Evolutionary conservation across 2,329 filamentous ascomycete genomes (phyloP), one percentile per base, ranked within the genome.

Genomic region (Arachnomyces sp.): DNA sequence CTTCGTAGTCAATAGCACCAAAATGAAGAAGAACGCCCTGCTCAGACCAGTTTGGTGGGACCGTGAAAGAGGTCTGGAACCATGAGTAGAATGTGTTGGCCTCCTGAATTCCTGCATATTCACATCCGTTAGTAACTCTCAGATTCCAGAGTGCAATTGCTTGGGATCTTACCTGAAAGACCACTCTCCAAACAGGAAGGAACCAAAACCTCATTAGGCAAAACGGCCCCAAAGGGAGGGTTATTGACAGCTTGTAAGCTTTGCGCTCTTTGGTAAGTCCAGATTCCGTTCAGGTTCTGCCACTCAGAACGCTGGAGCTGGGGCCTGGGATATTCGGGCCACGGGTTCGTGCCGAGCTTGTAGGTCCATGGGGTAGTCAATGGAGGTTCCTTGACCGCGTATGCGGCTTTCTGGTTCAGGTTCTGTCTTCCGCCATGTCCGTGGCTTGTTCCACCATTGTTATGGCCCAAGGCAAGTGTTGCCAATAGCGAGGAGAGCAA

Each of bases 111-210:
- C 58, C 58, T 61, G 37, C 15, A 11, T 9, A 31, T 25, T 25
- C 20, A 25, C 20, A 9, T 25, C 20, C 20, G 9, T 25, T 25
- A 25, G 9, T 25, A 25, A 25, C 20, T n/a, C 20, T 25, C 20
- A 25, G 20, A 25, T 5, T 25, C 20, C n/a, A 25, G 9, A 25
- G 9, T 25, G 9, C 20, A 5, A 25, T 25, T n/a, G 13, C 13
- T 2, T 20, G 34, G n/a, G 17, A 20, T 7, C 34, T n/a, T 43
- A 64, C 71, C 71, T 29, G 70, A 74, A 12, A 76, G 52, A 2
- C 65, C 72, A 50, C 71, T 74, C 50, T 76, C 72, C 7, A 76
- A 54, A 46, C 72, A 76, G 6, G 71, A 75, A 0, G 72, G 72
- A 4, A 76, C 61, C 14, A 76, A 49, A 1, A 76, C 70, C 16